These are phyloP conservation scores for Glycine soja DNA, from an alignment of 306 rosid species.

Conservation along the genomic window DNA sequence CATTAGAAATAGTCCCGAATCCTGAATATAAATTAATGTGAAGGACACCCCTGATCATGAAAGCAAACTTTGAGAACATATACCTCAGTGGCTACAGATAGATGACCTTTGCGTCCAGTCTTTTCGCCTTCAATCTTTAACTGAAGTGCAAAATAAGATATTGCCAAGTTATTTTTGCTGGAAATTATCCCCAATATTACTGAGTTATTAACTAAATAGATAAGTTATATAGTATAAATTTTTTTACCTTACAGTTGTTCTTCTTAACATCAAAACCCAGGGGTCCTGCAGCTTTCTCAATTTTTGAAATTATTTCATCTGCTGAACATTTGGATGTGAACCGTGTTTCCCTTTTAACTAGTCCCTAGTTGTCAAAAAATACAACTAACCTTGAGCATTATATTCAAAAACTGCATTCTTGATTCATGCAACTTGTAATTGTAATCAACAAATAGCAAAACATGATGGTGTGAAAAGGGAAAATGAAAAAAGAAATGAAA, in stretches of 20 bases:
- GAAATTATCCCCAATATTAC: neutral
- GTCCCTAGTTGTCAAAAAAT: slow-evolving; percentile 64
- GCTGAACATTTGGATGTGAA: slow-evolving; percentile 91
- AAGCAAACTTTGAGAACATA: slow-evolving; percentile 21
- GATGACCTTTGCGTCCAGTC: slow-evolving; percentile 92
- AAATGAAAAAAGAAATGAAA: neutral
- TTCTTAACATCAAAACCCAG: slow-evolving; percentile 92
- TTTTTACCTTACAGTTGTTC: slow-evolving; percentile 79
- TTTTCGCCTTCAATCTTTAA: slow-evolving; percentile 89
- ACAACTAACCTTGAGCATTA: slow-evolving; percentile 1
- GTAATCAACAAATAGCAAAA: slow-evolving; percentile 27
- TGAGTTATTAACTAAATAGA: neutral
- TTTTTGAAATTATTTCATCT: slow-evolving; percentile 83
- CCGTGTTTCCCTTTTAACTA: slow-evolving; percentile 83
- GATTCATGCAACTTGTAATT: slow-evolving; percentile 20
- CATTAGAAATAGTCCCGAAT: slow-evolving; percentile 29
- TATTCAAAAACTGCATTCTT: slow-evolving; percentile 26
- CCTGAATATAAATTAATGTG: neutral
- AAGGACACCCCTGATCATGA: neutral
- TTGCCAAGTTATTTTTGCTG: neutral
- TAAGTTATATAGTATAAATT: neutral
- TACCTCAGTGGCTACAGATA: slow-evolving; percentile 92
- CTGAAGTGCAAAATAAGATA: slow-evolving; percentile 52
- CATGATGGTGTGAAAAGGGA: slow-evolving; percentile 1
- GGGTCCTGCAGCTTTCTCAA: slow-evolving; percentile 80